Conservation (phyloP, 202 grass and related monocot genomes). For the Schoenoplectus triqueter region DNA sequence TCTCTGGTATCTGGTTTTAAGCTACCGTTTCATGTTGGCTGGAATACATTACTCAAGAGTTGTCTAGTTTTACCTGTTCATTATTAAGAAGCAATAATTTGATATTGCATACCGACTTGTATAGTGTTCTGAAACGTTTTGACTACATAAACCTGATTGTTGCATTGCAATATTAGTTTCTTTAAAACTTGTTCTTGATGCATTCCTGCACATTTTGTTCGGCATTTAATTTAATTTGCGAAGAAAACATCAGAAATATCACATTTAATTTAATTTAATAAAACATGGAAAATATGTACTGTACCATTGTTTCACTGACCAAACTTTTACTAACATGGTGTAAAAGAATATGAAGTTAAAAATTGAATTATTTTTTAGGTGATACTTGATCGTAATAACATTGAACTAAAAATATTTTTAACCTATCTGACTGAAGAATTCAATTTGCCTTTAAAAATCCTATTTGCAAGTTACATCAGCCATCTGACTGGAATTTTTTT, state of each 20-base stretch:
- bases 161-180: neutral
- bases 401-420: neutral
- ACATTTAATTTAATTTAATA: neutral
- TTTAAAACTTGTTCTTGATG: neutral
- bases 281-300: neutral
- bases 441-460: too few relatives aligned
- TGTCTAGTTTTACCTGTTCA: neutral
- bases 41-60: too few relatives aligned
- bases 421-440: too few relatives aligned
- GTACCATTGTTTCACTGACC: neutral
- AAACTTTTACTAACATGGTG: neutral
- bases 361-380: neutral
- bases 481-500: too few relatives aligned
- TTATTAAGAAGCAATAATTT: neutral
- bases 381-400: neutral
- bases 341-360: neutral
- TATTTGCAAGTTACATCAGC: too few relatives aligned
- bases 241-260: neutral
- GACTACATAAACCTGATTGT: constrained; percentile 11
- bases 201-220: neutral
- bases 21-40: neutral
- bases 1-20: neutral
- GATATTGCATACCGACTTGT: neutral
- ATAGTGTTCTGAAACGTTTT: constrained; percentile 12
- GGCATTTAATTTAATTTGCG: neutral